Evolutionary conservation across 257 asterid species (phyloP), one percentile per base, ranked within the genome.

Genomic region (Mentha longifolia): DNA sequence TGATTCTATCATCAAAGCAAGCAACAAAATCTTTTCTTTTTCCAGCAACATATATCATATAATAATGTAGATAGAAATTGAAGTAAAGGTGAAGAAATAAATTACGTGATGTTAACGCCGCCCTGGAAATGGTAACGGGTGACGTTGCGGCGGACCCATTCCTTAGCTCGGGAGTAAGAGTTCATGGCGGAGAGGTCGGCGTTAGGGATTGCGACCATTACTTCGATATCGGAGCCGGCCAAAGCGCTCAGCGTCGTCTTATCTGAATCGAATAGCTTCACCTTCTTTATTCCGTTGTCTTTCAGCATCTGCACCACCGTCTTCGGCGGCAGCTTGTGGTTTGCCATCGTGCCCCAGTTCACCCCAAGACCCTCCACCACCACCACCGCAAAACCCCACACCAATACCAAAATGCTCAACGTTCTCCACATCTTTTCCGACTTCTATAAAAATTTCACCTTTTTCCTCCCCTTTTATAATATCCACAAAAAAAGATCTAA

Each of bases 291-390:
- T 1, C 89, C 95, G 63, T 87, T 89, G 76, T 89, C 95, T 19
- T 67, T 71, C 59, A 87, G 76, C 77, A 87, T 68, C 62, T 87
- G 86, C 61, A 87, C 95, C 77, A 89, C 95, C 41, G 51, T 82
- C 30, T 81, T 82, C 3, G 96, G 89, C 28, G 86, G 88, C 82
- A 89, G 65, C 76, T 79, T 81, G 83, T 89, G 93, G 13, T 73
- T 64, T 1, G 96, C 95, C 96, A 87, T 87, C 3, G 96, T 89
- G 1, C 96, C 96, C 93, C 93, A 89, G 74, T 89, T 89, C 79
- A 87, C 92, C 15, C 96, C 96, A 1, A 89, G 78, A 63, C 95
- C 77, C 58, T 78, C 84, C 39, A 62, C 89, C 17, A 62, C 12
- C 62, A 61, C 47, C 61, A 37, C 49, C n/a, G n/a, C n/a, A n/a